Base-by-base conservation (phyloP, 2,329 filamentous ascomycete species). In the Eurotiales sp. region DNA sequence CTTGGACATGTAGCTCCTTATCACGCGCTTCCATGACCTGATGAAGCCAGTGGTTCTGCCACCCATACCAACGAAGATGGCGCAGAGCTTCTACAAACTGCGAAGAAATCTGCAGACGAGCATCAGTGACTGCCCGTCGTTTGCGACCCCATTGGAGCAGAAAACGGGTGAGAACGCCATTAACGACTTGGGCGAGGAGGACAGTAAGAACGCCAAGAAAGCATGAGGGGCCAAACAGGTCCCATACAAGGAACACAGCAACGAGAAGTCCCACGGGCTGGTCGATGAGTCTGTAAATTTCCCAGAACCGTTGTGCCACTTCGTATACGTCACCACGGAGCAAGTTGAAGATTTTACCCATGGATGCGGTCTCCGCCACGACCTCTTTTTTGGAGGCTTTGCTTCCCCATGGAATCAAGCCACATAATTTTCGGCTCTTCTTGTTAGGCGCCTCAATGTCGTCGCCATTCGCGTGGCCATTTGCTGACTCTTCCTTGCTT, bases 311-410 rank as follows among this genome's bases (percentile, higher is more conserved):
- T 53, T 69, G 67, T 14, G 66, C 67, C 6, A 69, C 66, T 52
- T 70, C 65, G 32, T 72, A 69, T 8, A 66, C 68, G 55, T 70
- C 70, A 6, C 77, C 77, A 32, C 89, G 84, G 76, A 95, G 87
- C 2, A 96, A 71, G 60, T 95, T 96, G 55, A 96, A 79, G 46
- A 96, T 93, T 64, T 95, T 95, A 7, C 90, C 90, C 70, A 91
- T 92, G 0, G 88, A 90, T 0, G 90, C 89, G 2, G 86, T 81
- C 50, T 80, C 73, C 51, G 79, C 77, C 22, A 23, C 37, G 53
- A 30, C 54, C 50, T 66, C 66, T 40, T 62, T 55, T 29, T 56
- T 63, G 45, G 51, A 64, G 51, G 57, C 57, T 32, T 57, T 58
- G 37, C 60, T 45, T 22, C 23, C 27, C 40, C 51, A 49, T 3